phyloP scores from a whole-genome alignment of 371 early-diverging fungal species.

The Lichtheimia ornata region DNA sequence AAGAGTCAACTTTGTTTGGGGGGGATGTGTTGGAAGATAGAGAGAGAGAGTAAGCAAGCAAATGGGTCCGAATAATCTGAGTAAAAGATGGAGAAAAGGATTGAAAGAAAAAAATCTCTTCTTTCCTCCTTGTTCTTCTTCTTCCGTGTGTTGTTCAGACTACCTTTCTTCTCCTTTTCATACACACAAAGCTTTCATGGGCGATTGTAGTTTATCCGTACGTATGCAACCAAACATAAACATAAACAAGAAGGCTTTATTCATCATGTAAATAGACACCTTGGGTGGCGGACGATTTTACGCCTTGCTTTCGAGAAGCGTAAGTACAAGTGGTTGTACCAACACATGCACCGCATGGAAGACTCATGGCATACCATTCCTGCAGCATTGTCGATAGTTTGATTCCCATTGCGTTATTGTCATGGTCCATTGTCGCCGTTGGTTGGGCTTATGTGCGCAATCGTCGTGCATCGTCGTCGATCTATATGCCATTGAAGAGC shows the following conservation, averaged over 20 bases:
- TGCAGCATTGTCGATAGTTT: slow-evolving; percentile 17
- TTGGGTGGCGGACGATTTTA: slow-evolving; percentile 26
- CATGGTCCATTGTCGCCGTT: slow-evolving; percentile 10
- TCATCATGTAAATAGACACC: slow-evolving; percentile 11
- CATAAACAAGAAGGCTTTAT: slow-evolving; percentile 7
- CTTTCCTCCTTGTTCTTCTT: too few species aligned
- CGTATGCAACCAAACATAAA: background rate
- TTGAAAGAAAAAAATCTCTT: too few species aligned
- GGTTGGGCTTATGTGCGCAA: slow-evolving; percentile 7
- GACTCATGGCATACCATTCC: background rate
- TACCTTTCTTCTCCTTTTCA: too few species aligned
- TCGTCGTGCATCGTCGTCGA: slow-evolving; percentile 5
- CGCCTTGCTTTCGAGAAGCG: slow-evolving; percentile 30
- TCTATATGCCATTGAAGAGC: slow-evolving; percentile 19
- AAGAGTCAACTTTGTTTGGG: too few species aligned
- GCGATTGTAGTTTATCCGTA: slow-evolving; percentile 21
- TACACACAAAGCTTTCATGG: background rate
- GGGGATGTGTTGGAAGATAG: too few species aligned
- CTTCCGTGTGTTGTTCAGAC: too few species aligned
- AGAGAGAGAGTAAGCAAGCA: too few species aligned
- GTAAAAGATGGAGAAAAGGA: too few species aligned
- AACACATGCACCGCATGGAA: background rate
- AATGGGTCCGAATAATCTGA: too few species aligned
- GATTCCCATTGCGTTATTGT: slow-evolving; percentile 11
- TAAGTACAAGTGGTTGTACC: slow-evolving; percentile 4